phyloP scores from a whole-genome alignment of 306 rosid genomes.

The Cicer cuneatum region DNA sequence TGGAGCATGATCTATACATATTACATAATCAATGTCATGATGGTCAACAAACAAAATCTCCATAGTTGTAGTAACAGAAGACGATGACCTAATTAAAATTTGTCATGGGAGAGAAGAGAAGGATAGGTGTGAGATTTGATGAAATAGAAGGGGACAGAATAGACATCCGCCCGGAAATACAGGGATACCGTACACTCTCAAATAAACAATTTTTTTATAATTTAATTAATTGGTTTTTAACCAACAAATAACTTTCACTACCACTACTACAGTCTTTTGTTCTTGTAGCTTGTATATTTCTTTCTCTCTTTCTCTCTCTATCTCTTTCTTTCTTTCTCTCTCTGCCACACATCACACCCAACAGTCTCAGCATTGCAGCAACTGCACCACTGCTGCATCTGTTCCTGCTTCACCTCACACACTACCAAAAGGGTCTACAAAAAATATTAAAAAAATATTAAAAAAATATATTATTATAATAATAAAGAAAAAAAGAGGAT shows the following conservation, averaged over 20 bases:
- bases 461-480: background rate
- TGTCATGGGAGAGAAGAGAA: slow-evolving; percentile 4
- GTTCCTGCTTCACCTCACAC: slow-evolving; percentile 54
- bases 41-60: slow-evolving; percentile 43
- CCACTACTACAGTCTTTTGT: slow-evolving; percentile 46
- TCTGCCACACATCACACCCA: slow-evolving; percentile 93
- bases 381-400: slow-evolving; percentile 68
- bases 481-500: background rate
- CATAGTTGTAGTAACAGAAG: background rate
- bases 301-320: background rate
- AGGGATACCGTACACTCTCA: slow-evolving; percentile 77
- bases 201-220: slow-evolving; percentile 51
- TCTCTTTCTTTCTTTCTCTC: slow-evolving; percentile 41
- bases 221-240: slow-evolving; percentile 46
- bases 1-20: slow-evolving; percentile 8
- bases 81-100: slow-evolving; percentile 20
- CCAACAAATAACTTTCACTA: slow-evolving; percentile 52
- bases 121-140: slow-evolving; percentile 83
- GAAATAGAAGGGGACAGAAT: slow-evolving; percentile 91
- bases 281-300: slow-evolving; percentile 16
- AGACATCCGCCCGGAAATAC: slow-evolving; percentile 97
- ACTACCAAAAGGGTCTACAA: slow-evolving; percentile 43
- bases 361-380: slow-evolving; percentile 79
- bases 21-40: slow-evolving; percentile 2
- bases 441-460: background rate